Percentiles rank a stretch among this genome's conserved stretches.
Conservation (phyloP, 495 filamentous ascomycete species). For the Penicillium herquei region DNA sequence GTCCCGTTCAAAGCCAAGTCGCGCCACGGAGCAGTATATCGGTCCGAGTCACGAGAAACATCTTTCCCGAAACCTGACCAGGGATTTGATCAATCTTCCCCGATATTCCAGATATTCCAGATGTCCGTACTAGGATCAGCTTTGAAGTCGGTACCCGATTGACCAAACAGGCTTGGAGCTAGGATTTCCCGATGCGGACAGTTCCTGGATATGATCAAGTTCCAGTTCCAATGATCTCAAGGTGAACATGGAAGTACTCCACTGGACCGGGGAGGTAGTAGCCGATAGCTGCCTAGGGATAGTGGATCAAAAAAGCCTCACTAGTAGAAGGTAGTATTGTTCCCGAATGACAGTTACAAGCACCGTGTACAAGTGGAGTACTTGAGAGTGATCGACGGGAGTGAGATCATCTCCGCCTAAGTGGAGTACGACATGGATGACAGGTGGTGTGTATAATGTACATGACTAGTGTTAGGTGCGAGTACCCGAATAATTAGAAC, state of each 20-base stretch:
- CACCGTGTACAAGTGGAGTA: neutral
- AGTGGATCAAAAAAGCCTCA: neutral
- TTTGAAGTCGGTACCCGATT: slow-evolving; percentile 15
- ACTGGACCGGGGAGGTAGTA: slow-evolving; percentile 20
- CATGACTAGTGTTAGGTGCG: too few species aligned
- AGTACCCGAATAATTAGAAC: too few species aligned
- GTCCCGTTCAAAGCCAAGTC: neutral
- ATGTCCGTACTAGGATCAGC: too few species aligned
- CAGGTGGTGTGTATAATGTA: too few species aligned
- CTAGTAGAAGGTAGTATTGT: slow-evolving; percentile 17
- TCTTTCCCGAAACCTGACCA: slow-evolving; percentile 4
- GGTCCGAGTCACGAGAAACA: neutral
- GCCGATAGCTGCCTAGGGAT: slow-evolving; percentile 11
- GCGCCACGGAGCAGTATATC: neutral
- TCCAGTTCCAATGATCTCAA: too few species aligned
- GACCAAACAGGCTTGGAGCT: too few species aligned
- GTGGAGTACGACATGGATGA: slow-evolving; percentile 1
- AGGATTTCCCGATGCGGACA: too few species aligned
- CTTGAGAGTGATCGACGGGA: slow-evolving; percentile 10
- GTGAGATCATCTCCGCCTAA: slow-evolving; percentile 14
- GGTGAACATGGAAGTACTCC: too few species aligned
- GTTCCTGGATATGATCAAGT: too few species aligned
- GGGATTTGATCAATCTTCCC: neutral
- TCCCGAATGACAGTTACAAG: slow-evolving; percentile 6
- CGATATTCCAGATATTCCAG: too few species aligned